A percentile compares a stretch with the other conserved stretches of the same genome.
Conservation (phyloP, 768 basidiomycete genomes). For the Lentinus tigrinus region DNA sequence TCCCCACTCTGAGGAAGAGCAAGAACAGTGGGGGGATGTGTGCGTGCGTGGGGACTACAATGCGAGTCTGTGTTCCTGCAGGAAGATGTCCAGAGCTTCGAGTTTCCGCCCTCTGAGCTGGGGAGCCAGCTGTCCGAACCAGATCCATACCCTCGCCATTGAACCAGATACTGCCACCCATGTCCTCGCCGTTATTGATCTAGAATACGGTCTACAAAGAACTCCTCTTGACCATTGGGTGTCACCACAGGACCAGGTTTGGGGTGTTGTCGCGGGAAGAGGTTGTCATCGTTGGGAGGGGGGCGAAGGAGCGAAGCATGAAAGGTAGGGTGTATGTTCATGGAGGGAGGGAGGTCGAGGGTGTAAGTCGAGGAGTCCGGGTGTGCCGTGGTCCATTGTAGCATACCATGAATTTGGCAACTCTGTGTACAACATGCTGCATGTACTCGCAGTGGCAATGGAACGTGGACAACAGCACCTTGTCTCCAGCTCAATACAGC, state of each 20-base stretch:
- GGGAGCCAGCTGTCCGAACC: slow-evolving; percentile 4
- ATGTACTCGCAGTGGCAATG: not conserved
- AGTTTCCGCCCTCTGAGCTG: not conserved
- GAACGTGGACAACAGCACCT: not conserved
- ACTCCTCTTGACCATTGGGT: slow-evolving; percentile 10
- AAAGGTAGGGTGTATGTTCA: slow-evolving; percentile 9
- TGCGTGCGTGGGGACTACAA: too few relatives aligned
- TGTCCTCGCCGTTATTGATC: not conserved
- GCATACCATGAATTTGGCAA: not conserved
- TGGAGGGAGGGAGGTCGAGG: not conserved
- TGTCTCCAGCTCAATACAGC: not conserved
- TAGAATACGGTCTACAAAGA: slow-evolving; percentile 14
- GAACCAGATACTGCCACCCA: slow-evolving; percentile 5
- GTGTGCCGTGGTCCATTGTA: not conserved
- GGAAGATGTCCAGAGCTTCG: too few relatives aligned
- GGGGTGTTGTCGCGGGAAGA: not conserved
- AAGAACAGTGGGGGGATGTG: too few relatives aligned
- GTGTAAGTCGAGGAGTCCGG: not conserved
- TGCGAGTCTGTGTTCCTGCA: too few relatives aligned
- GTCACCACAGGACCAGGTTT: slow-evolving; percentile 10
- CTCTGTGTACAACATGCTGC: not conserved
- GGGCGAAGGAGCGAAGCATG: slow-evolving; percentile 7
- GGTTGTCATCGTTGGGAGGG: slow-evolving; percentile 10
- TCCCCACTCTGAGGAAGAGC: too few relatives aligned
- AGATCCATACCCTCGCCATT: slow-evolving; percentile 2